Evolutionary conservation across 2,329 filamentous ascomycete genomes (phyloP).

Genomic region (Fusarium xylarioides): DNA sequence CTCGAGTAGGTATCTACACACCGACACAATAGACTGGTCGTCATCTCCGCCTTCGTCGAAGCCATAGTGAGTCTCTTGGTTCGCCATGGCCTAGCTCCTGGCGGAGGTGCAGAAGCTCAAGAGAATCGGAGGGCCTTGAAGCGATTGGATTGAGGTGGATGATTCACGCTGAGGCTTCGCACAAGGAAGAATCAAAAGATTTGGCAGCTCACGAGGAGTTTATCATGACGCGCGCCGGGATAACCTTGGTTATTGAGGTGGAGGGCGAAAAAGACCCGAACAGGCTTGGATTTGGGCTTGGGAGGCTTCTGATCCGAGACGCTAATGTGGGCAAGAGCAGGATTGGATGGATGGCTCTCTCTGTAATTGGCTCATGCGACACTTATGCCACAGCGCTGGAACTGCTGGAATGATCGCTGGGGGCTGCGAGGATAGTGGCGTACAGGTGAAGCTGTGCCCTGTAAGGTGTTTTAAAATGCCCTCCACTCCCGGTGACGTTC

Average conservation of each 20-base stretch:
- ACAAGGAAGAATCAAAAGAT: slow-evolving; percentile 33
- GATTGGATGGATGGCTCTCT: slow-evolving; percentile 4
- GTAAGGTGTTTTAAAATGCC: slow-evolving; percentile 1
- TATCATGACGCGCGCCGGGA: slow-evolving; percentile 43
- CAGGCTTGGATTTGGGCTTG: slow-evolving; percentile 22
- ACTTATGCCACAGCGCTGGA: slow-evolving; percentile 16
- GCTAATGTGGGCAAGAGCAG: slow-evolving; percentile 34
- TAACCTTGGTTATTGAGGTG: slow-evolving; percentile 38
- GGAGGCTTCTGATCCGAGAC: slow-evolving; percentile 33
- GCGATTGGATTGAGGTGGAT: slow-evolving; percentile 28
- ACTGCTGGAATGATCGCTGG: slow-evolving; percentile 26
- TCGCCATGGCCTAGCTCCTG: slow-evolving; percentile 52
- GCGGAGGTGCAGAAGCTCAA: slow-evolving; percentile 39
- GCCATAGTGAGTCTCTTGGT: slow-evolving; percentile 55
- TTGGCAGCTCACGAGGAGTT: slow-evolving; percentile 40
- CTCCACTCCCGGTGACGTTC: slow-evolving; percentile 16
- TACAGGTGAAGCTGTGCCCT: slow-evolving; percentile 13
- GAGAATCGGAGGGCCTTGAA: slow-evolving; percentile 17
- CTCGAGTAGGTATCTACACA: slow-evolving; percentile 41
- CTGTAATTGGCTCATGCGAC: slow-evolving; percentile 36
- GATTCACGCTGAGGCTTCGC: slow-evolving; percentile 22
- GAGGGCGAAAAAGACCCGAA: slow-evolving; percentile 28
- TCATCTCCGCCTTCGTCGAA: slow-evolving; percentile 58
- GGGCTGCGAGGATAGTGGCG: slow-evolving; percentile 4
- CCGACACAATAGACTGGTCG: slow-evolving; percentile 58